Evolutionary conservation across 1,139 yeast genomes (phyloP).

Genomic region (Kodamaea sp.): DNA sequence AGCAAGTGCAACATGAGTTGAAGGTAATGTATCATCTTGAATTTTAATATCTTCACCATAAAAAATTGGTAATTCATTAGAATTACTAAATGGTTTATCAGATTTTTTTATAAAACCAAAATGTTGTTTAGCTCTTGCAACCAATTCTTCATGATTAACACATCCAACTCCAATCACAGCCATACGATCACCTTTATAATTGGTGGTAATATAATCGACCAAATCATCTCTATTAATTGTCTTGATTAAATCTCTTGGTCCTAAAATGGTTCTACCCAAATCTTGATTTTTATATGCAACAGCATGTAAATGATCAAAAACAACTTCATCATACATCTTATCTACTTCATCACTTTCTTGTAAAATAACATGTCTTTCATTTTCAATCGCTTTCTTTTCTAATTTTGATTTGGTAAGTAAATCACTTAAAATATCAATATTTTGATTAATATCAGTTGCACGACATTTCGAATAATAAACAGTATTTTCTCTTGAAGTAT

Average conservation of each 20-base stretch:
- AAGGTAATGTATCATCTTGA: slow-evolving; percentile 79
- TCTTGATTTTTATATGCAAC: slow-evolving; percentile 90
- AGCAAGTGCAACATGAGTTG: slow-evolving; percentile 88
- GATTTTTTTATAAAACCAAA: slow-evolving; percentile 76
- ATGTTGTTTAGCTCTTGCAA: slow-evolving; percentile 65
- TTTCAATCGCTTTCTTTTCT: slow-evolving; percentile 81
- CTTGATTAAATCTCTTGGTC: slow-evolving; percentile 86
- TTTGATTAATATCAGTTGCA: slow-evolving; percentile 72
- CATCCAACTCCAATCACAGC: slow-evolving; percentile 95
- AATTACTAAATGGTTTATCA: slow-evolving; percentile 61
- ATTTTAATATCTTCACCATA: slow-evolving; percentile 83
- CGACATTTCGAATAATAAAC: slow-evolving; percentile 93
- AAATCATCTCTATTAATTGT: slow-evolving; percentile 76
- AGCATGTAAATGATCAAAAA: slow-evolving; percentile 93
- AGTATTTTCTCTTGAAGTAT: slow-evolving; percentile 95
- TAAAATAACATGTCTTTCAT: slow-evolving; percentile 92
- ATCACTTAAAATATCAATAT: slow-evolving; percentile 86
- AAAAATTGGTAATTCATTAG: slow-evolving; percentile 80
- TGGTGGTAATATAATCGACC: slow-evolving; percentile 72
- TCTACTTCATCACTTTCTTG: slow-evolving; percentile 98
- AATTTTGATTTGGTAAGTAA: slow-evolving; percentile 82
- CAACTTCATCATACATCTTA: slow-evolving; percentile 96
- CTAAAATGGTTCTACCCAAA: slow-evolving; percentile 93
- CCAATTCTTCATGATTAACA: slow-evolving; percentile 82
- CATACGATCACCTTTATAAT: slow-evolving; percentile 96